Evolutionary conservation across 805 yeast species (phyloP).

Genomic region (Nakazawaea populi): DNA sequence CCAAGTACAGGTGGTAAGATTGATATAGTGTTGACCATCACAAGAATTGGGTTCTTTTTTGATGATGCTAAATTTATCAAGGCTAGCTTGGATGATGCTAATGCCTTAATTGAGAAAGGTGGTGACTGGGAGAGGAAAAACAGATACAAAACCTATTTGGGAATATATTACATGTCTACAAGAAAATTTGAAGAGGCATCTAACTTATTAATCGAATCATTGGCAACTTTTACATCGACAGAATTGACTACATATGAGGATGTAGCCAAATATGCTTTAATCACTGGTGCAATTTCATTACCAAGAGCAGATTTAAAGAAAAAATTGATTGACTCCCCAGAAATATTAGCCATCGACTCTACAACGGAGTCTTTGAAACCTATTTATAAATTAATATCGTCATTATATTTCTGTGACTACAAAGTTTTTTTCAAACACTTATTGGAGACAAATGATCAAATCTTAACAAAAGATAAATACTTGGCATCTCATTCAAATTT

Average conservation of each 20-base stretch:
- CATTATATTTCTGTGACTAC: slow-evolving; percentile 87
- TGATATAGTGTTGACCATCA: slow-evolving; percentile 74
- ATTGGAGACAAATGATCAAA: slow-evolving; percentile 69
- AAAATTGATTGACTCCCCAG: slow-evolving; percentile 90
- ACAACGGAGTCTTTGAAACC: slow-evolving; percentile 71
- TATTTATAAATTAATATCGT: slow-evolving; percentile 73
- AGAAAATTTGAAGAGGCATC: slow-evolving; percentile 87
- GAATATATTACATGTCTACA: slow-evolving; percentile 76
- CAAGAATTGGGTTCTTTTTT: slow-evolving; percentile 86
- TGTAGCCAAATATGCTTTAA: slow-evolving; percentile 81
- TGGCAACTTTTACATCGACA: slow-evolving; percentile 92
- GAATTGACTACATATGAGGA: slow-evolving; percentile 87
- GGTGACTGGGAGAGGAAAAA: slow-evolving; percentile 99
- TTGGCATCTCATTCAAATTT: slow-evolving; percentile 74
- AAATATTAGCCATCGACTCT: slow-evolving; percentile 74
- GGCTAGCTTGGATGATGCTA: slow-evolving; percentile 67
- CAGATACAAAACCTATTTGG: slow-evolving; percentile 86
- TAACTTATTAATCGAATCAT: slow-evolving; percentile 75
- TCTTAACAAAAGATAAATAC: slow-evolving; percentile 58
- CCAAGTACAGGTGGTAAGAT: slow-evolving; percentile 89
- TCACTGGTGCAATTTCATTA: slow-evolving; percentile 81
- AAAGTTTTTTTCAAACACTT: slow-evolving; percentile 70
- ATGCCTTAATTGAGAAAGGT: slow-evolving; percentile 82
- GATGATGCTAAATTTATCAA: slow-evolving; percentile 68
- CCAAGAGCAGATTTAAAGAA: slow-evolving; percentile 79